Conservation (phyloP, 352 stramenopile genomes). For the Globisporangium yorkense region DNA sequence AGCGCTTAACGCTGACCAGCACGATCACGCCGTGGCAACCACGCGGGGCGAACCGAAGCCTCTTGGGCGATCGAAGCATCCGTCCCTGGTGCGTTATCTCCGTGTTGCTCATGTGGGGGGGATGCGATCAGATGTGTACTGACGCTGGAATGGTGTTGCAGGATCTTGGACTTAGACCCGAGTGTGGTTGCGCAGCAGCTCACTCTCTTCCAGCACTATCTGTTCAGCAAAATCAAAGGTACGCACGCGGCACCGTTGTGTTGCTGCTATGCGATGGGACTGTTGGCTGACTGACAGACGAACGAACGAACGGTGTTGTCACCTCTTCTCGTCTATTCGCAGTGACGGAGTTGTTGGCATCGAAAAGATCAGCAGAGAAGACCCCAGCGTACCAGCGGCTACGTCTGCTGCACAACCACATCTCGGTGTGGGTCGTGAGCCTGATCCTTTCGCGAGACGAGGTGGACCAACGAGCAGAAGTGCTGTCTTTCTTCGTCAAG, state of each 20-base stretch:
- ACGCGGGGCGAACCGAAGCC: conserved; percentile 29
- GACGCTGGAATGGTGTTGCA: conserved; percentile 9
- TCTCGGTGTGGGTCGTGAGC: conserved; percentile 82
- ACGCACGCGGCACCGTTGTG: neutral
- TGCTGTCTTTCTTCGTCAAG: conserved; percentile 83
- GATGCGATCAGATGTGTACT: neutral
- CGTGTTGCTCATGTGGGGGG: neutral
- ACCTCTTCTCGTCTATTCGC: neutral
- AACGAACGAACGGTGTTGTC: neutral
- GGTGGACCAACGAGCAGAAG: conserved; percentile 71
- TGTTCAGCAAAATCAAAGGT: conserved; percentile 86
- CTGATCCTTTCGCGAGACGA: conserved; percentile 75
- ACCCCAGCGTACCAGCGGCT: conserved; percentile 81
- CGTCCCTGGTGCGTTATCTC: conserved; percentile 47
- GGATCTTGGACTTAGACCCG: conserved; percentile 72
- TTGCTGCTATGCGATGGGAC: neutral
- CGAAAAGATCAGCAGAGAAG: conserved; percentile 68
- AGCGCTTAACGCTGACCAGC: conserved; percentile 20
- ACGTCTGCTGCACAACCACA: conserved; percentile 80
- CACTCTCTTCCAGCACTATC: conserved; percentile 81
- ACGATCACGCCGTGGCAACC: conserved; percentile 52
- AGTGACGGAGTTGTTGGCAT: conserved; percentile 78
- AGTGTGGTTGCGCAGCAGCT: conserved; percentile 81
- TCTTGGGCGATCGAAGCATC: conserved; percentile 20
- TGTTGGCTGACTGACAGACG: neutral